Percentiles rank a stretch among this genome's conserved stretches.
These are phyloP conservation scores for Hyphopichia burtonii DNA, from an alignment of 1,139 yeast species.

Conservation along the genomic window DNA sequence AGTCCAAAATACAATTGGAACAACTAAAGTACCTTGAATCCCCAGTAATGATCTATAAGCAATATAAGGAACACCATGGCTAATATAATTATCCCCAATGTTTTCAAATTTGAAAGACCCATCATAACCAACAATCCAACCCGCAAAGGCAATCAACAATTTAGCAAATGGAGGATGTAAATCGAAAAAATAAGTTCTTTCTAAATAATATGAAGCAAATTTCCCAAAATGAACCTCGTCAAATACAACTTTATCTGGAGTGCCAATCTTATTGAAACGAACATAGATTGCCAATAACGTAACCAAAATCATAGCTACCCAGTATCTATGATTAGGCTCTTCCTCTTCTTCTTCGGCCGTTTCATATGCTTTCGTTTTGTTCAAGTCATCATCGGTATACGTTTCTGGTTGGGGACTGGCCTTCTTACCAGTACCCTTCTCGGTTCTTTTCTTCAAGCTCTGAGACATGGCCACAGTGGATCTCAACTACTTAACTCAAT, in stretches of 20 bases:
- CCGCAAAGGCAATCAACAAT: slow-evolving; percentile 84
- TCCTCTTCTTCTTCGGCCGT: slow-evolving; percentile 7
- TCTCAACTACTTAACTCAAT: too few relatives aligned
- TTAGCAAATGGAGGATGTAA: slow-evolving; percentile 98
- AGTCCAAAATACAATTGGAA: slow-evolving; percentile 79
- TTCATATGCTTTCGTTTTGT: slow-evolving; percentile 6
- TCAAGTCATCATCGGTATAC: slow-evolving; percentile 7
- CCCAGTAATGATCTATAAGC: slow-evolving; percentile 86
- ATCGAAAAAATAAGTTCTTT: slow-evolving; percentile 87
- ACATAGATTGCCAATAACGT: slow-evolving; percentile 67
- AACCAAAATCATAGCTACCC: slow-evolving; percentile 43
- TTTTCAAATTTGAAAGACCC: slow-evolving; percentile 89
- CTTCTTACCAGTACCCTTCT: slow-evolving; percentile 24
- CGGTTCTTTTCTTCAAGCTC: slow-evolving; percentile 27
- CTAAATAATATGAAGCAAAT: slow-evolving; percentile 84
- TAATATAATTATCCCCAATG: slow-evolving; percentile 80
- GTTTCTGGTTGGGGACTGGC: slow-evolving; percentile 1
- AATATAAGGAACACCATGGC: slow-evolving; percentile 80
- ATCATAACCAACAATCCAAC: slow-evolving; percentile 83
- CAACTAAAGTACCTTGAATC: slow-evolving; percentile 74
- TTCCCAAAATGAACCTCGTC: slow-evolving; percentile 99
- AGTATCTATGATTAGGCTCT: slow-evolving; percentile 37
- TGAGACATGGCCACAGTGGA: slow-evolving; percentile 25
- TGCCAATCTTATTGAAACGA: slow-evolving; percentile 68
- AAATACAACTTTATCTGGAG: slow-evolving; percentile 87